Percentiles rank a stretch among this genome's conserved stretches.
phyloP scores from a whole-genome alignment of 1,284 basidiomycete genomes.

The Pascua sp. region DNA sequence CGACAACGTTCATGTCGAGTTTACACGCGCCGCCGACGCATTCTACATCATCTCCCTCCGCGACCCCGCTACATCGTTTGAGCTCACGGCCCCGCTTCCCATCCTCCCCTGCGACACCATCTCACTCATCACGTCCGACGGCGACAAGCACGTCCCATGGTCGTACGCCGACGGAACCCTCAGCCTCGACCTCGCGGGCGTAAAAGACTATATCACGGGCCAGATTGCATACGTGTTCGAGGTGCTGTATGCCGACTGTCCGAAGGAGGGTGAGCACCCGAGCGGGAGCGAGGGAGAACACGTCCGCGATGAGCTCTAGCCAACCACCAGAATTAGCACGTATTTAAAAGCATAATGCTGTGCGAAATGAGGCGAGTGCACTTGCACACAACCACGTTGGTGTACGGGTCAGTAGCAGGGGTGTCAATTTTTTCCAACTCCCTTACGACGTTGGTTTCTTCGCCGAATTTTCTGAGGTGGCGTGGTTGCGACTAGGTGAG shows the following conservation, averaged over 20 bases:
- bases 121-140: conserved; percentile 41
- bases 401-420: too few relatives aligned
- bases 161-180: conserved; percentile 3
- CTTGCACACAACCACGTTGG: too few relatives aligned
- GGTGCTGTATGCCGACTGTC: conserved; percentile 13
- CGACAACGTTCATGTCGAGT: conserved; percentile 50
- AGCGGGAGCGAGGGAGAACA: background rate
- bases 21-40: conserved; percentile 55
- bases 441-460: too few relatives aligned
- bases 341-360: too few relatives aligned
- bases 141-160: conserved; percentile 10
- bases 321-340: too few relatives aligned
- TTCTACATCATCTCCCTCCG: conserved; percentile 57
- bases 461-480: too few relatives aligned
- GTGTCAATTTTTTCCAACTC: too few relatives aligned
- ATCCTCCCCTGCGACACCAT: conserved; percentile 53
- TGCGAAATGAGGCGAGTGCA: too few relatives aligned
- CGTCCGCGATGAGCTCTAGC: too few relatives aligned
- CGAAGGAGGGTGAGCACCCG: conserved; percentile 13
- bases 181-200: conserved; percentile 18
- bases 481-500: too few relatives aligned
- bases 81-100: conserved; percentile 51
- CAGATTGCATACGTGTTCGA: conserved; percentile 20
- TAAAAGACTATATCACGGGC: conserved; percentile 6
- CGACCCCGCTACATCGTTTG: conserved; percentile 21